A percentile compares a stretch with the other conserved stretches of the same genome.
phyloP scores from a whole-genome alignment of 805 yeast genomes.

The Grigorovia jiainica region DNA sequence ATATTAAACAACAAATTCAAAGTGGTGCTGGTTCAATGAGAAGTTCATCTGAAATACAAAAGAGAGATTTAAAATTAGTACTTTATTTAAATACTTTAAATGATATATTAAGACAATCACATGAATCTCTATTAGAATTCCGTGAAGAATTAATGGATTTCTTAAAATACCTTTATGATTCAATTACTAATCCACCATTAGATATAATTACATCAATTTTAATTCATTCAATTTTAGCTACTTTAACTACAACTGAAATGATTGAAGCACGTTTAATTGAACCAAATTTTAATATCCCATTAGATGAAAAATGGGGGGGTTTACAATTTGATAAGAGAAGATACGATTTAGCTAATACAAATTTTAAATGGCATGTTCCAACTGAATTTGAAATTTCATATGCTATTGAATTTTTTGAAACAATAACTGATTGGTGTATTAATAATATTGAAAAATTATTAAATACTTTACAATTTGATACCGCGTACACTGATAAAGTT shows the following conservation, averaged over 20 bases:
- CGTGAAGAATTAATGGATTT: conserved; percentile 37
- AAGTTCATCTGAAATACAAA: conserved; percentile 54
- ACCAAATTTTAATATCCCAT: conserved; percentile 31
- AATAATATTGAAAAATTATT: conserved; percentile 33
- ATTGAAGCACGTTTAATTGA: conserved; percentile 48
- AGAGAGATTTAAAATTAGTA: conserved; percentile 65
- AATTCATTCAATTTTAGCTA: conserved; percentile 55
- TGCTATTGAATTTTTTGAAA: conserved; percentile 51
- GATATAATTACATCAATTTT: conserved; percentile 52
- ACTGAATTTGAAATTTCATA: conserved; percentile 41
- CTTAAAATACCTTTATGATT: conserved; percentile 21
- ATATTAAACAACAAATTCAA: conserved; percentile 55
- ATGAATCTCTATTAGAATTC: conserved; percentile 36
- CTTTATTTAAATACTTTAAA: conserved; percentile 63
- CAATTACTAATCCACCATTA: conserved; percentile 43
- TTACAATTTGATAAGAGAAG: conserved; percentile 48
- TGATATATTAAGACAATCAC: conserved; percentile 64
- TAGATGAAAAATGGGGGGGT: conserved; percentile 65
- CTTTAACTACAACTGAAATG: conserved; percentile 53
- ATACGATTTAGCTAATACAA: conserved; percentile 38
- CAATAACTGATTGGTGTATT: conserved; percentile 37
- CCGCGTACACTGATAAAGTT: conserved; percentile 40
- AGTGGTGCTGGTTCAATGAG: conserved; percentile 78
- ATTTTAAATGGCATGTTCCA: conserved; percentile 75
- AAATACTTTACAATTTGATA: conserved; percentile 13